These are phyloP conservation scores for Syzygium oleosum DNA, from an alignment of 345 rosid species.

Conservation along the genomic window DNA sequence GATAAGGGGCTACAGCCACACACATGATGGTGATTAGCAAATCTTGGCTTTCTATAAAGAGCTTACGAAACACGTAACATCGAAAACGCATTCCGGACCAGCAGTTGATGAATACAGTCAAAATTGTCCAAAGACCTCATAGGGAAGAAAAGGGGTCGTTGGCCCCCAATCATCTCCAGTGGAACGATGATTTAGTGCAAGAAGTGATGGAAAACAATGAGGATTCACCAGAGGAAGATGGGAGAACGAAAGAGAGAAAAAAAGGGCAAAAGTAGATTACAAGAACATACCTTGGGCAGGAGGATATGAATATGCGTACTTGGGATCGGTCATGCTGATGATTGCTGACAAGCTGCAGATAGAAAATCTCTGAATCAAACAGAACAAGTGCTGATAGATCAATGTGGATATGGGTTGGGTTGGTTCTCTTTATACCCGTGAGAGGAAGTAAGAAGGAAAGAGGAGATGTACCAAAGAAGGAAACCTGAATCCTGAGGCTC, in stretches of 20 bases:
- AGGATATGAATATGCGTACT: neutral
- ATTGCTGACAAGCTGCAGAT: neutral
- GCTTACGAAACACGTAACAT: neutral
- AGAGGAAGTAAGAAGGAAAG: neutral
- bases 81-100: neutral
- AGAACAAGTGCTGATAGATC: neutral
- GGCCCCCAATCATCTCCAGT: neutral
- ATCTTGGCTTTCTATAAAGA: neutral
- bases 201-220: accelerated
- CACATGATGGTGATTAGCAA: neutral
- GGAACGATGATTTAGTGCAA: accelerated
- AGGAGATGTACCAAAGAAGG: neutral
- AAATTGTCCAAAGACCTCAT: neutral
- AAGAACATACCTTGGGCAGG: neutral
- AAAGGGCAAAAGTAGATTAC: no score
- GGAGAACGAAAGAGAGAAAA: no score
- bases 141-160: neutral
- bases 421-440: neutral
- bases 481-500: neutral
- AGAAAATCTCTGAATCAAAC: neutral
- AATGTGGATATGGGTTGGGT: neutral
- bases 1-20: neutral
- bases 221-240: no score
- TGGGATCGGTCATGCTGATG: neutral
- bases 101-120: neutral